Percentiles rank a stretch among this genome's conserved stretches.
Conservation (phyloP, 257 asterid genomes). For the Datura wrightii region DNA sequence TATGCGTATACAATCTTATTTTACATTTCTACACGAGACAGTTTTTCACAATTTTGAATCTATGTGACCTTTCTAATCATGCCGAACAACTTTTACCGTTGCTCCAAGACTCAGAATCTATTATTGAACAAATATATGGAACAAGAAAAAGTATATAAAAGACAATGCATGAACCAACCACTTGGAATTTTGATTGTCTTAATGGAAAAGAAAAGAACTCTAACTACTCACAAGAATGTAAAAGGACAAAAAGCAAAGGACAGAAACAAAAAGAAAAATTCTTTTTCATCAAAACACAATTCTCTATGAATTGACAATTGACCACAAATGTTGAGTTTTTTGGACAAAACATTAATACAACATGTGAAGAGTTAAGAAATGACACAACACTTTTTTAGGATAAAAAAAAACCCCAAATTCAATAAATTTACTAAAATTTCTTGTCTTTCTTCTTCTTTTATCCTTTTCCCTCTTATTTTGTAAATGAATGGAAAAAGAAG, state of each 20-base stretch:
- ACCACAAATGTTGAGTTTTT: conserved; percentile 13
- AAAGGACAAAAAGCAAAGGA: conserved; percentile 9
- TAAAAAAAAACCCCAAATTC: neutral
- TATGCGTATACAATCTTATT: too few relatives aligned
- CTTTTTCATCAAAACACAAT: conserved; percentile 5
- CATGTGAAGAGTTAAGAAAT: conserved; percentile 8
- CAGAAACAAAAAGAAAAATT: conserved; percentile 9
- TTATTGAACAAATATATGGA: too few relatives aligned
- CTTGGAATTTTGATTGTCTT: neutral
- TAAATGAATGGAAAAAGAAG: neutral
- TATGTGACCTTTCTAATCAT: too few relatives aligned
- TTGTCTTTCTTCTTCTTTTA: neutral
- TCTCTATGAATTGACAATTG: conserved; percentile 28
- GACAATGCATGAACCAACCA: neutral
- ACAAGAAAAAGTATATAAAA: too few relatives aligned
- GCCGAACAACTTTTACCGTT: too few relatives aligned
- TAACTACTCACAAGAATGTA: conserved; percentile 12
- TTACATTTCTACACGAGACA: too few relatives aligned
- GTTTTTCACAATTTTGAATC: too few relatives aligned
- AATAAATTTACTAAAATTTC: neutral
- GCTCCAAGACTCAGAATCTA: too few relatives aligned
- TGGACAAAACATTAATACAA: neutral
- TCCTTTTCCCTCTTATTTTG: neutral
- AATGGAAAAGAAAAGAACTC: neutral
- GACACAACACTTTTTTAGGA: neutral